Percentiles rank a stretch among this genome's conserved stretches.
These are phyloP conservation scores for Pseudogymnoascus sp. DNA, from an alignment of 2,329 filamentous ascomycete genomes.

Conservation along the genomic window DNA sequence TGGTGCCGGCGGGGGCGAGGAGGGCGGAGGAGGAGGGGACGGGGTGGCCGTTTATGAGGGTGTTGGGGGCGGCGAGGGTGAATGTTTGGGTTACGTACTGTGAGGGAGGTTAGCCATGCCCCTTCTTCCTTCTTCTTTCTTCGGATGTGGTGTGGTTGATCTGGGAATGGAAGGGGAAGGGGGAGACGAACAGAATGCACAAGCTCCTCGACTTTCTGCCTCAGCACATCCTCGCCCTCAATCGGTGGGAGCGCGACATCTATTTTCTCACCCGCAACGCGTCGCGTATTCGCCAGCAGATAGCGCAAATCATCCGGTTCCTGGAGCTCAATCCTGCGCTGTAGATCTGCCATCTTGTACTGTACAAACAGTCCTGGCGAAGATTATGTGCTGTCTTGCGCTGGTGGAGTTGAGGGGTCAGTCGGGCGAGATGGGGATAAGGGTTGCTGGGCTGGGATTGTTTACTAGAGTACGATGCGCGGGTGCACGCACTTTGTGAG, in stretches of 20 bases:
- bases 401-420: too few species aligned
- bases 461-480: background rate
- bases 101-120: background rate
- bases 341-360: conserved; percentile 30
- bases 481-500: background rate
- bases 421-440: background rate
- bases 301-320: conserved; percentile 64
- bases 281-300: conserved; percentile 60
- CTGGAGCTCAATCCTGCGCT: conserved; percentile 75
- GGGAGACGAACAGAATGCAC: conserved; percentile 45
- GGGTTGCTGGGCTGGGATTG: background rate
- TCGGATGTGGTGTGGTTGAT: background rate
- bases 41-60: conserved; percentile 54
- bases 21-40: conserved; percentile 35
- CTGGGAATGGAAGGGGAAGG: background rate
- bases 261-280: conserved; percentile 59
- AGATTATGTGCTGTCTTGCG: too few species aligned
- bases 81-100: conserved; percentile 59
- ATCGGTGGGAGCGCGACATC: conserved; percentile 60
- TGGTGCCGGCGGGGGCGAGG: conserved; percentile 22
- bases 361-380: background rate
- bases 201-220: conserved; percentile 49
- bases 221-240: conserved; percentile 49
- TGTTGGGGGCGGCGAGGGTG: conserved; percentile 48
- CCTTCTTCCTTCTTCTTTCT: background rate